A percentile compares a stretch with the other conserved stretches of the same genome.
phyloP scores from a whole-genome alignment of 805 yeast species.

The Helenozyma rhizophorensis region DNA sequence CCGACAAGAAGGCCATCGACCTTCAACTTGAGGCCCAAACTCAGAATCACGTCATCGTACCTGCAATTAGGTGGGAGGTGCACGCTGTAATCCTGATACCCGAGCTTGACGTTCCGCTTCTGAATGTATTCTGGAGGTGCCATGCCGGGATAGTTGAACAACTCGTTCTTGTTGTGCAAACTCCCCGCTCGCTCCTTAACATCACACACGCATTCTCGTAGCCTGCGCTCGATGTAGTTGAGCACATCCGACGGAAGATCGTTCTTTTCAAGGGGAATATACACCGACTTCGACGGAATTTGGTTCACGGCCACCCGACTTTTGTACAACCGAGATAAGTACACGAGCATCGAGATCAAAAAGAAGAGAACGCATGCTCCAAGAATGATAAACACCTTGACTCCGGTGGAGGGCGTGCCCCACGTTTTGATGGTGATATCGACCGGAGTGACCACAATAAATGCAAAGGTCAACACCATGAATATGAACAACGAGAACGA shows the following conservation, averaged over 20 bases:
- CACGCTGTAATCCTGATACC: constrained; percentile 18
- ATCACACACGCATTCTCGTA: constrained; percentile 25
- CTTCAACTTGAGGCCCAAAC: constrained; percentile 55
- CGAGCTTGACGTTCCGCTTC: constrained; percentile 20
- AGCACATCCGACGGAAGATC: constrained; percentile 39
- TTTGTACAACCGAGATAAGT: constrained; percentile 55
- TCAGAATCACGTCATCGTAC: constrained; percentile 55
- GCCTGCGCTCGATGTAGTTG: constrained; percentile 21
- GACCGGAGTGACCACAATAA: constrained; percentile 69
- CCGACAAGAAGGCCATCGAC: constrained; percentile 41
- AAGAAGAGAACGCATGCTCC: constrained; percentile 63
- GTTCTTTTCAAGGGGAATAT: constrained; percentile 56
- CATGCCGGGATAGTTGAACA: constrained; percentile 36
- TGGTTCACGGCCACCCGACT: constrained; percentile 59
- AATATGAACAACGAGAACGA: constrained; percentile 41
- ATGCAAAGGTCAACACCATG: constrained; percentile 40
- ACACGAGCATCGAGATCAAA: constrained; percentile 45
- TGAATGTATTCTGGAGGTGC: constrained; percentile 40
- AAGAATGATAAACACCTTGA: constrained; percentile 78
- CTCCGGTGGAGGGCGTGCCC: constrained; percentile 53
- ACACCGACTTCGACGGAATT: constrained; percentile 61
- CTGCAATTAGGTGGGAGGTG: constrained; percentile 26
- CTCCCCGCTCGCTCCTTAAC: constrained; percentile 35
- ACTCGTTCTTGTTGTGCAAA: constrained; percentile 18
- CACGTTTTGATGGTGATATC: constrained; percentile 67